These are phyloP conservation scores for Mycena alexandri DNA, from an alignment of 768 basidiomycete species.

Conservation along the genomic window DNA sequence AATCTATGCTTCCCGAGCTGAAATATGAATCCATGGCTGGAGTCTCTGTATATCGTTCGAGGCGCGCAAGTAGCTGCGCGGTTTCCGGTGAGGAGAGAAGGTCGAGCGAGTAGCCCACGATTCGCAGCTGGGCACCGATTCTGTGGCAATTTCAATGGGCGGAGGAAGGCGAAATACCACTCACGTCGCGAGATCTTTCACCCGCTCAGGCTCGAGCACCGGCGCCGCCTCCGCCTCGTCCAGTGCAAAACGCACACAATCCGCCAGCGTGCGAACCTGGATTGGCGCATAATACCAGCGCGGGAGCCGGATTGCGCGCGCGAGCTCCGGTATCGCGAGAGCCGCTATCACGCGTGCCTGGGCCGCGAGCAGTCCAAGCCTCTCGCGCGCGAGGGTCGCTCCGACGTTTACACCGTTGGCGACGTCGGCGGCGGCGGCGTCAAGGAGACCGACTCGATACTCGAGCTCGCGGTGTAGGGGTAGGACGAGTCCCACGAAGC, in stretches of 20 bases:
- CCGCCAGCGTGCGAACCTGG: not conserved
- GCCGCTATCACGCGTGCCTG: not conserved
- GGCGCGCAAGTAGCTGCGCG: not conserved
- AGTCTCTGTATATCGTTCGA: not conserved
- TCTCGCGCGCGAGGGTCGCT: too few relatives aligned
- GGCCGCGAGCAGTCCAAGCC: not conserved
- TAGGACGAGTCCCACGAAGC: not conserved
- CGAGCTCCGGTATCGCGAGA: not conserved
- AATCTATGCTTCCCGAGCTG: too few relatives aligned
- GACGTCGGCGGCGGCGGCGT: not conserved
- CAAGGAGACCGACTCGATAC: not conserved
- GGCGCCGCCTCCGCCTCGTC: not conserved
- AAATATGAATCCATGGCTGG: too few relatives aligned
- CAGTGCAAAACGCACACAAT: constrained; percentile 4
- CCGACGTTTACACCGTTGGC: too few relatives aligned
- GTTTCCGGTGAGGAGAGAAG: not conserved
- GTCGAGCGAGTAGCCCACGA: constrained; percentile 4
- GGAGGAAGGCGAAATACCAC: not conserved
- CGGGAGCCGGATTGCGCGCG: not conserved
- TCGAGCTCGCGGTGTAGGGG: constrained; percentile 3
- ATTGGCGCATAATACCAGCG: not conserved
- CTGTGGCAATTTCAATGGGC: not conserved
- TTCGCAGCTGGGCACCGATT: not conserved
- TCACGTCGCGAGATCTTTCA: constrained; percentile 8
- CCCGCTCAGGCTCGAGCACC: not conserved